Evolutionary conservation across 78 protist genomes (phyloP), one percentile per base, ranked within the genome.

Genomic region (Speleostelium caveatum): DNA sequence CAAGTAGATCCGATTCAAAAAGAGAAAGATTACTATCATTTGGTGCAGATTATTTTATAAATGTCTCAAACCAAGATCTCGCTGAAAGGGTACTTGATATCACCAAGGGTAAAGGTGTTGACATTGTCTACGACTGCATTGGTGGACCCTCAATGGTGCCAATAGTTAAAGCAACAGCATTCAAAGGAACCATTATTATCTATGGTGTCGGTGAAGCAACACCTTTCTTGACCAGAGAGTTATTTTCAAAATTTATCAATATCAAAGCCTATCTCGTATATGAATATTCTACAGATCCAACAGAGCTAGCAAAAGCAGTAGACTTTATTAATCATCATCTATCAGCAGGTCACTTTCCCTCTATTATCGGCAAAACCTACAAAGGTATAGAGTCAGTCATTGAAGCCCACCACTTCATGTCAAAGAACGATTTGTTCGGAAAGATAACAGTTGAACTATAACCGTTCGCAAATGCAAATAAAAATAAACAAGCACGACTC

Each of bases 21-120:
- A 53, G 28, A 51, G 30, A 51, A 55, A 12, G n/a, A n/a, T 6
- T 67, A 17, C 17, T 79, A 41, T 56, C 33, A 2, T 39, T 39
- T 51, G 88, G 88, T 68, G 88, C 88, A 1, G 60, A 78, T 78
- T 38, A 65, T 16, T 65, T 55, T 1, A 51, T 79, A 28, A 33
- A 75, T 14, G 33, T 26, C 14, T 28, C n/a, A 1, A n/a, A 17
- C 10, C 65, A 65, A 28, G 68, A 79, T 53, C 0, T 79, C 12
- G 75, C 16, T 8, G 30, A 49, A 16, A 19, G 21, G 17, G 19
- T 69, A 5, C 7, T 2, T 6, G 68, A 67, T 30, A 39, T 53
- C 5, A 79, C 88, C 0, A 56, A 67, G 35, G 59, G 41, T 56
- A 8, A 42, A 28, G 88, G 88, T 68, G 75, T 35, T 17, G 24